Evolutionary conservation across 495 filamentous ascomycete species (phyloP).

Genomic region (Penicillium flavigenum): DNA sequence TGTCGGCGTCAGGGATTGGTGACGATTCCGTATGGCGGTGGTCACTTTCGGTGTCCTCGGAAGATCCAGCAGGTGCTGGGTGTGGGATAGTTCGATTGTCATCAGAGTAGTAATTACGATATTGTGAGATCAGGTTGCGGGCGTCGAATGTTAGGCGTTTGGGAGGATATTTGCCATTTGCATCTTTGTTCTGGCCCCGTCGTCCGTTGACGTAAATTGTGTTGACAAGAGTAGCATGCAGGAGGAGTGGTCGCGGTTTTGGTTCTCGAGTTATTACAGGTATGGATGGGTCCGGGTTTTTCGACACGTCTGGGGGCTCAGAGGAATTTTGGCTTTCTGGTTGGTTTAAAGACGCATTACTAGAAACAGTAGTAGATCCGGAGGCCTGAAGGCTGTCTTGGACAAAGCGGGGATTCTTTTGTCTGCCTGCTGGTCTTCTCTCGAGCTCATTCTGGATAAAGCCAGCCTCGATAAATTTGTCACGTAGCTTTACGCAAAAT

Average conservation of each 20-base stretch:
- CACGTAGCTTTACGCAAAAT: conserved; percentile 63
- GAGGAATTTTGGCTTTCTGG: neutral
- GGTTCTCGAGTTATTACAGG: conserved; percentile 19
- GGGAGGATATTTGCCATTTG: conserved; percentile 34
- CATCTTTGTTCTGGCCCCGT: conserved; percentile 26
- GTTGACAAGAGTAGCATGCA: conserved; percentile 87
- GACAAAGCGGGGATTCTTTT: conserved; percentile 1
- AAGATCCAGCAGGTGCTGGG: neutral
- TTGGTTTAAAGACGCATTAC: neutral
- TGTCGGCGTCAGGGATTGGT: too few relatives aligned
- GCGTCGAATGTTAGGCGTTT: conserved; percentile 42
- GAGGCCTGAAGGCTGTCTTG: neutral
- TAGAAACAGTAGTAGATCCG: neutral
- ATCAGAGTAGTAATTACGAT: conserved; percentile 38
- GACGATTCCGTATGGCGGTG: neutral
- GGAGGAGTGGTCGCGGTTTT: conserved; percentile 58
- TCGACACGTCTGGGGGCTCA: neutral
- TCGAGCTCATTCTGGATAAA: conserved; percentile 56
- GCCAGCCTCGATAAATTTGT: conserved; percentile 59
- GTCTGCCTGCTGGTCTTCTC: conserved; percentile 9
- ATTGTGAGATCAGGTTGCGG: conserved; percentile 31
- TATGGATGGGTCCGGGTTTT: conserved; percentile 12
- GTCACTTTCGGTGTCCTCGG: neutral
- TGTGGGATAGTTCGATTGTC: conserved; percentile 23
- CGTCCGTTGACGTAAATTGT: conserved; percentile 68